Base-by-base conservation (phyloP, 805 yeast species). In the Monosporozyma siamensis region DNA sequence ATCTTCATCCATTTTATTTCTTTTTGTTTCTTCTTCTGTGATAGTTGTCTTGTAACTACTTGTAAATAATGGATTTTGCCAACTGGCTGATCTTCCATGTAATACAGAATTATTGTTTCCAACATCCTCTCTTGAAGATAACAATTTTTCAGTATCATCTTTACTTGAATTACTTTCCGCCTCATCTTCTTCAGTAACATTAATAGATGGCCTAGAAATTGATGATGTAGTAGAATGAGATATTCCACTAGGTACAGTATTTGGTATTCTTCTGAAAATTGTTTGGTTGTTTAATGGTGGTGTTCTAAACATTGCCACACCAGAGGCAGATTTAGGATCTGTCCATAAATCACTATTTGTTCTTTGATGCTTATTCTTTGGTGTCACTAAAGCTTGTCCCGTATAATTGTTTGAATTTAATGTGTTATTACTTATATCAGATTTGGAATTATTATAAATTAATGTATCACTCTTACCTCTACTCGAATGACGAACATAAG, bases 401-500 rank as follows among this genome's bases (percentile, higher is more conserved):
- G n/a, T n/a, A n/a, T n/a, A n/a, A n/a, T n/a, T n/a, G n/a, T n/a
- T n/a, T n/a, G n/a, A n/a, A n/a, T n/a, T n/a, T n/a, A n/a, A n/a
- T n/a, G n/a, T n/a, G n/a, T 25, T 15, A 5, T 38, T 14, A 9
- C 3, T 24, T 4, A 29, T 24, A 15, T 14, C 3, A 10, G 31
- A 4, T 4, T 18, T 17, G 3, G 30, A 25, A 20, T n/a, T 29
- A 17, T 42, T 39, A 30, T 52, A 52, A 3, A 56, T 17, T 5
- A 53, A 47, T 30, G 56, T 53, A 40, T 59, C 64, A 46, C 64
- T 59, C 38, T 49, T 51, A 30, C 61, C 63, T 43, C 54, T 55
- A 9, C 54, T 34, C n/a, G 42, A 7, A 27, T 27, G 30, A 7
- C 20, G 32, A 14, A 20, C 7, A 20, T 9, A 32, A 2, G 35